Percentiles rank a stretch among this genome's conserved stretches.
These are phyloP conservation scores for Colletotrichum agaves DNA, from an alignment of 2,329 filamentous ascomycete genomes.

Conservation along the genomic window DNA sequence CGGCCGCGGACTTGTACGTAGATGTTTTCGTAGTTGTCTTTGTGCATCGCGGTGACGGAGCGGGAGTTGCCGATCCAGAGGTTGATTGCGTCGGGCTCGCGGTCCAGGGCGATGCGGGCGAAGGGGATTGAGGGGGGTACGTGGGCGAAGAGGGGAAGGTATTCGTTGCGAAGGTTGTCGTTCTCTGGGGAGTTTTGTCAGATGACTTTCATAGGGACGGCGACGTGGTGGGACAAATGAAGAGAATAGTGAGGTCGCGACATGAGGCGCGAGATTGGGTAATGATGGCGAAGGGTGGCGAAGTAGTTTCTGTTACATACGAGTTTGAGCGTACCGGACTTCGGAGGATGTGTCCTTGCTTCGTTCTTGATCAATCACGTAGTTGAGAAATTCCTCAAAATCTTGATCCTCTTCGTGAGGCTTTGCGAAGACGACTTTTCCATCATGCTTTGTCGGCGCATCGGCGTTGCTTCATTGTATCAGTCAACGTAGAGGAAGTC, in stretches of 20 bases:
- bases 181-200: conserved; percentile 65
- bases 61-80: conserved; percentile 83
- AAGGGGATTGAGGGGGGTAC: conserved; percentile 75
- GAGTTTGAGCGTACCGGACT: conserved; percentile 80
- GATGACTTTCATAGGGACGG: no score
- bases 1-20: conserved; percentile 79
- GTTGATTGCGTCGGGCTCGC: conserved; percentile 79
- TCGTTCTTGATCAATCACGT: conserved; percentile 58
- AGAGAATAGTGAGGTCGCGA: background rate
- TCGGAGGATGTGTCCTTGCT: conserved; percentile 47
- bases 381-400: conserved; percentile 71
- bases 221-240: background rate
- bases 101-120: conserved; percentile 74
- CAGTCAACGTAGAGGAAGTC: conserved; percentile 6
- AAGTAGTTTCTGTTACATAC: conserved; percentile 49
- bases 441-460: conserved; percentile 58
- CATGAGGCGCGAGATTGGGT: background rate
- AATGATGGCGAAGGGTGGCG: background rate
- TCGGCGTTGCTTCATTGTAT: conserved; percentile 55
- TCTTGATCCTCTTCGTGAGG: conserved; percentile 74
- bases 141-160: conserved; percentile 69
- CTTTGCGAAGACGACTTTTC: conserved; percentile 70
- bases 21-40: conserved; percentile 87
- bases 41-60: conserved; percentile 78
- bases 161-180: conserved; percentile 82